Percentiles rank a stretch among this genome's conserved stretches.
These are phyloP conservation scores for Ustilago shanxiensis DNA, from an alignment of 1,284 basidiomycete species.

Conservation along the genomic window DNA sequence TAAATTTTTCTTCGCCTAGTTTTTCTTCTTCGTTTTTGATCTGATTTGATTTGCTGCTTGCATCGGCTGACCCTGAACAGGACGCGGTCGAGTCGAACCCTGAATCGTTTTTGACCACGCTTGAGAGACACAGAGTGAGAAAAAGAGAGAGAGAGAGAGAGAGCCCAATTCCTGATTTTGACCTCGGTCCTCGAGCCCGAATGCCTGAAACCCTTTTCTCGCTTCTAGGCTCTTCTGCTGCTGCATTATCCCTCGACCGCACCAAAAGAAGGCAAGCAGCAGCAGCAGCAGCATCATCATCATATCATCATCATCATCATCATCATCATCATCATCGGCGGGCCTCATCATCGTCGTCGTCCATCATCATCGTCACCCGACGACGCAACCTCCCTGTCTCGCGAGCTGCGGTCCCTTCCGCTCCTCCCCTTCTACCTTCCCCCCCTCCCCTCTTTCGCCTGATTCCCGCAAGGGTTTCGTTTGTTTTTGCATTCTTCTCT, in stretches of 20 bases:
- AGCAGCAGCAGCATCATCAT: not conserved
- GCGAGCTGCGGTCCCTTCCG: conserved; percentile 3
- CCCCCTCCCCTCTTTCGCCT: not conserved
- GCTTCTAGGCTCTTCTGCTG: not conserved
- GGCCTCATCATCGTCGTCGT: not conserved
- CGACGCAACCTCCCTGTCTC: conserved; percentile 1
- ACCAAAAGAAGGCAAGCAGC: not conserved
- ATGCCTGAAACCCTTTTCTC: not conserved
- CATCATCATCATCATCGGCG: not conserved
- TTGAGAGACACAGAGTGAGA: no score
- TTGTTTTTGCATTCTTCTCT: not conserved
- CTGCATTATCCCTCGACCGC: not conserved
- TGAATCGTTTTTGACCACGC: conserved; percentile 12
- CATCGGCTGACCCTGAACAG: not conserved
- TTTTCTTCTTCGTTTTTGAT: not conserved
- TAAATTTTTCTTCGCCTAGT: conserved; percentile 3
- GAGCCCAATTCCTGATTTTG: not conserved
- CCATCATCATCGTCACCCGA: conserved; percentile 9
- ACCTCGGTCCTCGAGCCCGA: not conserved
- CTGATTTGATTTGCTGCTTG: not conserved
- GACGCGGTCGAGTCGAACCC: conserved; percentile 12
- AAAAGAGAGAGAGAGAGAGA: no score
- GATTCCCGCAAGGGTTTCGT: not conserved
- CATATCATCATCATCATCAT: conserved; percentile 5
- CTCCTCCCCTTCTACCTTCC: not conserved